A percentile compares a stretch with the other conserved stretches of the same genome.
Evolutionary conservation across 805 yeast species (phyloP).

Genomic region (Scheffersomyces spartinae): DNA sequence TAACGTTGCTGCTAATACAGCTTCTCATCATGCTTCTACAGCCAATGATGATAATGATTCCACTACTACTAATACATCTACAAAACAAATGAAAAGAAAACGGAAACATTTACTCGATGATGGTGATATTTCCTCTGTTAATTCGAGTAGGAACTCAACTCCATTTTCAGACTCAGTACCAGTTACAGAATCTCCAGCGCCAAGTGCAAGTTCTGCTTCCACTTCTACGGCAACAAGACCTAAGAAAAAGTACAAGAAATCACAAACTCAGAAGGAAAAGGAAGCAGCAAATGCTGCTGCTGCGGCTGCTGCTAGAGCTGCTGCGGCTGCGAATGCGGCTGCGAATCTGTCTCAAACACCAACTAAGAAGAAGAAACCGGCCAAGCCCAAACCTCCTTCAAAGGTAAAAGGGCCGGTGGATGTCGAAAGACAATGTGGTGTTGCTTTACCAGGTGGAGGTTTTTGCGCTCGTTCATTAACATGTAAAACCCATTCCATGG

Average conservation of each 20-base stretch:
- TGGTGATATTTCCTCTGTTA: conserved; percentile 26
- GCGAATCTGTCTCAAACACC: no score
- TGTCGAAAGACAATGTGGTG: conserved; percentile 94
- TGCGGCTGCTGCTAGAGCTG: no score
- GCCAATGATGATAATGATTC: no score
- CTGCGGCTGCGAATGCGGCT: conserved; percentile 20
- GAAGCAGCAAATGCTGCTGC: conserved; percentile 38
- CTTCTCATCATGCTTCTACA: no score
- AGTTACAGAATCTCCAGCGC: conserved; percentile 1
- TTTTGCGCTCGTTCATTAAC: conserved; percentile 92
- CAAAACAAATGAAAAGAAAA: conserved; percentile 18
- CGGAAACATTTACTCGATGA: conserved; percentile 16
- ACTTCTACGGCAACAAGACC: conserved; percentile 13
- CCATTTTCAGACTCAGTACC: conserved; percentile 22
- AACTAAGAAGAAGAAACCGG: conserved; percentile 20
- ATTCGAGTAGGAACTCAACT: conserved; percentile 26
- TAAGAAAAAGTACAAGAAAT: conserved; percentile 32
- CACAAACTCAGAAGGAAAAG: conserved; percentile 32
- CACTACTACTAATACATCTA: conserved; percentile 4
- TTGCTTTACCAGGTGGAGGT: conserved; percentile 86
- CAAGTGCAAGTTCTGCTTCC: conserved; percentile 4
- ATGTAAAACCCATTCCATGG: conserved; percentile 97
- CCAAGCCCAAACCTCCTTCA: conserved; percentile 28
- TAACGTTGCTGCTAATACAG: conserved; percentile 5
- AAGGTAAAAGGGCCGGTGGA: conserved; percentile 77